A percentile compares a stretch with the other conserved stretches of the same genome.
phyloP scores from a whole-genome alignment of 345 rosid species.

The Citrus cavaleriei region DNA sequence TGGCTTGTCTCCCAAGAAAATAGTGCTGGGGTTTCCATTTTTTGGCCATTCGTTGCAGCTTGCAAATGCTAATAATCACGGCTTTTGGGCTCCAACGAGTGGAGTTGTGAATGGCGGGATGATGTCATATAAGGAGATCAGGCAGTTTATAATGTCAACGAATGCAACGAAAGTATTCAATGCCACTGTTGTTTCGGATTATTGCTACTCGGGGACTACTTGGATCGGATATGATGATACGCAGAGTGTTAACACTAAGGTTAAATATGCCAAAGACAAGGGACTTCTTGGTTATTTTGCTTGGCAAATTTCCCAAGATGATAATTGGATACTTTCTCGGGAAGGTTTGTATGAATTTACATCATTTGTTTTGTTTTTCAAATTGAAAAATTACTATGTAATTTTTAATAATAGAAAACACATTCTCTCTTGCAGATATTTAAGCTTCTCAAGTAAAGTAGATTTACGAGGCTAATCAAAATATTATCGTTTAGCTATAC shows the following conservation, averaged over 20 bases:
- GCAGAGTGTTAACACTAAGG: conserved; percentile 44
- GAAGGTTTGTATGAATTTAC: conserved; percentile 17
- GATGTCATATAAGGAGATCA: conserved; percentile 28
- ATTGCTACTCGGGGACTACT: conserved; percentile 42
- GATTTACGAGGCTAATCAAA: too few relatives aligned
- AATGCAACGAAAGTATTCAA: conserved; percentile 42
- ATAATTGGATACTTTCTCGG: conserved; percentile 41
- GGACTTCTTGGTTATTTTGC: conserved; percentile 68
- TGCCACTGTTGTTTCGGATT: conserved; percentile 40
- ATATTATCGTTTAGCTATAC: too few relatives aligned
- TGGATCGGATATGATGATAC: conserved; percentile 66
- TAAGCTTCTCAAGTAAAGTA: rapidly evolving
- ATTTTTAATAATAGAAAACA: too few relatives aligned
- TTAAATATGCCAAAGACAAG: conserved; percentile 40
- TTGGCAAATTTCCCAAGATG: conserved; percentile 65
- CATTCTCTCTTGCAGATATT: too few relatives aligned
- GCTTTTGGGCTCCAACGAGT: conserved; percentile 46
- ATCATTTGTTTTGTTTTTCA: too few relatives aligned
- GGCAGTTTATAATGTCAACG: conserved; percentile 22
- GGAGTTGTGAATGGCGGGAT: conserved; percentile 37
- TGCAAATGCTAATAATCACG: conserved; percentile 38
- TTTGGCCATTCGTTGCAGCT: conserved; percentile 64
- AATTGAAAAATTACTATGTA: too few relatives aligned
- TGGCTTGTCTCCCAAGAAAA: conserved; percentile 37
- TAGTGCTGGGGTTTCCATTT: conserved; percentile 65